Conservation (phyloP, 1,139 yeast species). For the Scheffersomyces quercinus region DNA sequence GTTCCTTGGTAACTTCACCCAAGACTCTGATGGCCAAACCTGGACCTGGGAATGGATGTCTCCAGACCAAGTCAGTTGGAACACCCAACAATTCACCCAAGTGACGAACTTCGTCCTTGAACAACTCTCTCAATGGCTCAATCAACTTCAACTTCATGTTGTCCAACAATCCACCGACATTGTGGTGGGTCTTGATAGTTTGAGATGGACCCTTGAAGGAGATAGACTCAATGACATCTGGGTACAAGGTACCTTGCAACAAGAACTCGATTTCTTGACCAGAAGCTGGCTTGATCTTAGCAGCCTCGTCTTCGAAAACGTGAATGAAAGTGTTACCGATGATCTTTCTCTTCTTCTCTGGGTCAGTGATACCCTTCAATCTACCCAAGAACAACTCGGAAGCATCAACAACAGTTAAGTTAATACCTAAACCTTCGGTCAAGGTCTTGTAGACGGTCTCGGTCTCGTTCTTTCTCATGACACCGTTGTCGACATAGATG, state of each 20-base stretch:
- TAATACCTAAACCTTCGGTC: slow-evolving; percentile 90
- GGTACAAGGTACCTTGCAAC: slow-evolving; percentile 96
- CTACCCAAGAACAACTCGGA: slow-evolving; percentile 82
- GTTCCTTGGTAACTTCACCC: slow-evolving; percentile 93
- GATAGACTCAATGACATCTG: slow-evolving; percentile 97
- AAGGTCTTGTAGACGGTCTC: slow-evolving; percentile 83
- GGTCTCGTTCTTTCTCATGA: slow-evolving; percentile 93
- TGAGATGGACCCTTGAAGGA: slow-evolving; percentile 99
- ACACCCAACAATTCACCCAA: slow-evolving; percentile 93
- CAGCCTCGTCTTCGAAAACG: slow-evolving; percentile 95
- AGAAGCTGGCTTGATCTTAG: slow-evolving; percentile 83
- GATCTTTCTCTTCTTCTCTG: slow-evolving; percentile 98
- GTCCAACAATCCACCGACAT: slow-evolving; percentile 96
- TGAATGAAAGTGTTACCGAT: slow-evolving; percentile 98
- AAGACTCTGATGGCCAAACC: slow-evolving; percentile 98
- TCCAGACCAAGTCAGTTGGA: slow-evolving; percentile 97
- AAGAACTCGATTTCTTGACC: slow-evolving; percentile 91
- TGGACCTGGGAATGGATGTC: slow-evolving; percentile 99
- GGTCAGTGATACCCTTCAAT: slow-evolving; percentile 93
- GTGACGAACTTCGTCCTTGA: slow-evolving; percentile 97
- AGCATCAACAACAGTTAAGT: slow-evolving; percentile 93
- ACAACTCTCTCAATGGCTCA: slow-evolving; percentile 96
- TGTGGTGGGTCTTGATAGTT: slow-evolving; percentile 98
- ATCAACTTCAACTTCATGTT: slow-evolving; percentile 97
- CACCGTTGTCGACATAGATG: slow-evolving; percentile 96